Evolutionary conservation across 2,329 filamentous ascomycete species (phyloP), one percentile per base, ranked within the genome.

Genomic region (Fusarium acutatum): DNA sequence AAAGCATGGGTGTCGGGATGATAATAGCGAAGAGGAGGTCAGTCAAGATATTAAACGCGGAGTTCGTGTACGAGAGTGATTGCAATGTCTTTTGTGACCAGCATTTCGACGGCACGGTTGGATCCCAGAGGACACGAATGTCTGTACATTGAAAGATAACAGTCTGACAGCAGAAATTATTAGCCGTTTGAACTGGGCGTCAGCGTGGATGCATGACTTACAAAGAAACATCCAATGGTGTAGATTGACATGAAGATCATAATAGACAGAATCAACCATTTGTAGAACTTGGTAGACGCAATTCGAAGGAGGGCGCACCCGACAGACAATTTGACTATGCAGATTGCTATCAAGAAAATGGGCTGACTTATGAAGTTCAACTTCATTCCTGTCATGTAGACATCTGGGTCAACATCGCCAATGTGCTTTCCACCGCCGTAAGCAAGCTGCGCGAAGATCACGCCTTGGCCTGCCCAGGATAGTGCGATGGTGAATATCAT

Each of bases 71-170:
- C 17, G 83, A 82, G 5, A 88, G 77, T 2, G 75, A 79, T 35
- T 84, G 79, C 10, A 87, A 77, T 0, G 83, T 85, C 3, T 56
- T 52, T 11, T 76, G 65, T 2, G 79, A 64, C 82, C 85, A 88
- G 69, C 87, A 88, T 3, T 78, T 82, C 0, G 81, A 78, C 15
- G 81, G 75, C 5, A 84, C 79, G 0, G 73, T 76, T 0, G 43
- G 49, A 68, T 88, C 84, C 86, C 86, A 88, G 34, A 83, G 80
- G 1, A 84, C 68, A 11, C 82, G 80, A 3, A 88, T 77, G 46
- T 88, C 81, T 11, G 81, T 82, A 54, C 87, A 88, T 65, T 88
- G 86, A 4, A 87, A 76, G 5, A 88, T 63, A 4, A 88, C 69
- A 0, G 86, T 87, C 78, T 82, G n/a, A 22, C 2, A 26, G 18